Base-by-base conservation (phyloP, 768 basidiomycete species). In the Podaxis sp. region DNA sequence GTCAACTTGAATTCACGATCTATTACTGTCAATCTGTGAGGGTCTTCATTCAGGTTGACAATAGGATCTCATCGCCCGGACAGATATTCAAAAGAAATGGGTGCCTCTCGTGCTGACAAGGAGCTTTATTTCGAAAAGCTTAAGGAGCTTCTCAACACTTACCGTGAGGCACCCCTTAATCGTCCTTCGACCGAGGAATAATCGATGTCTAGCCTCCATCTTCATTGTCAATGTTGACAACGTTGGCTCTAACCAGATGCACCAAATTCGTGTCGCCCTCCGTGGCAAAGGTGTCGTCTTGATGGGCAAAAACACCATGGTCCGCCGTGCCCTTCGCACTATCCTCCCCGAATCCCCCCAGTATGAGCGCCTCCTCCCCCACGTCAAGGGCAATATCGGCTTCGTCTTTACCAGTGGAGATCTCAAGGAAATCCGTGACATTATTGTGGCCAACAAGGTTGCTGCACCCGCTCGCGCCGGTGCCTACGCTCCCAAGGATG, bases 221-320 rank as follows among this genome's bases (percentile, higher is more conserved):
- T 98, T 99, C 84, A 70, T 98, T 66, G 96, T 98, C 81, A 98
- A 98, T 77, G 95, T 99, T 75, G 97, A 98, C 87, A 99, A 98
- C 80, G 97, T 99, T 73, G 93, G 95, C 61, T 98, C 95, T 63
- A 97, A 98, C 84, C 97, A 99, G 80, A 95, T 98, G 90, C 95
- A 97, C 72, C 94, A 96, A 76, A 95, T 96, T 66, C 94, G 91
- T 82, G 90, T 88, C 57, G 82, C 95, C 54, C 93, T 99, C 76
- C 93, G 97, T 69, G 94, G 95, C 71, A 94, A 92, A 76, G 97
- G 93, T 81, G 79, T 95, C 62, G 95, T 99, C 66, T 78, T 99
- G 69, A 99, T 99, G 97, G 97, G 97, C 73, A 99, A 99, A 82
- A 99, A 99, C 88, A 99, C 97, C 73, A 98, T 98, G 96, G 95